phyloP scores from a whole-genome alignment of 148 eudicot species.

The Nepenthes mirabilis region DNA sequence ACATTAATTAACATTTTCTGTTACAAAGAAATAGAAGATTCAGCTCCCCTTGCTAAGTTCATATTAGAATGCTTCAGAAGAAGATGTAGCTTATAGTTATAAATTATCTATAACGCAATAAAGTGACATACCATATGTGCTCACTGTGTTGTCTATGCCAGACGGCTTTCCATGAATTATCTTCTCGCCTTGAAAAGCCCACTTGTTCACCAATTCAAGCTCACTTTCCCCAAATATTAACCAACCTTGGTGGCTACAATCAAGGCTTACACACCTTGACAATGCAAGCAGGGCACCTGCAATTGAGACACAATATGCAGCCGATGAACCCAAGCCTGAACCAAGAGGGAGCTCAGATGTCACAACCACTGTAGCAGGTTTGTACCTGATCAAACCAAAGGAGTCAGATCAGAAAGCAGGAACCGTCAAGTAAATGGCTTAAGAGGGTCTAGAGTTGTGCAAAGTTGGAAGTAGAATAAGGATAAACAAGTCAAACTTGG shows the following conservation, averaged over 20 bases:
- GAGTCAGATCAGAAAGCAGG: constrained; percentile 12
- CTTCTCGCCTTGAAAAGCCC: constrained; percentile 98
- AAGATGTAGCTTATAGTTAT: background rate
- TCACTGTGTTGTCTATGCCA: constrained; percentile 93
- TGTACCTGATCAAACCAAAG: constrained; percentile 30
- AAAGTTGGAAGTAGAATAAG: background rate
- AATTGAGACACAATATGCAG: constrained; percentile 80
- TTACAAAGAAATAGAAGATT: background rate
- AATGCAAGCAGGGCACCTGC: constrained; percentile 75
- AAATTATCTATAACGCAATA: background rate
- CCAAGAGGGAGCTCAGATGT: constrained; percentile 87
- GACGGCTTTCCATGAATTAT: constrained; percentile 96
- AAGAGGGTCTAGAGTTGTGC: background rate
- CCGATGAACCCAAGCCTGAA: constrained; percentile 94
- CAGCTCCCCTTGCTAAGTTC: background rate
- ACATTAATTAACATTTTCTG: background rate
- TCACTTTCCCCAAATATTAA: constrained; percentile 40
- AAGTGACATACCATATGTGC: constrained; percentile 78
- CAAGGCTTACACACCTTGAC: constrained; percentile 40
- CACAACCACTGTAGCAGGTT: constrained; percentile 62
- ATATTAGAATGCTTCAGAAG: too few species aligned
- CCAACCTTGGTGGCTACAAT: constrained; percentile 55
- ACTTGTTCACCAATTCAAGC: constrained; percentile 68
- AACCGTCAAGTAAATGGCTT: background rate
- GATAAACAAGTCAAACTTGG: background rate